Conservation (phyloP, 257 asterid genomes). For the Linaria vulgaris region DNA sequence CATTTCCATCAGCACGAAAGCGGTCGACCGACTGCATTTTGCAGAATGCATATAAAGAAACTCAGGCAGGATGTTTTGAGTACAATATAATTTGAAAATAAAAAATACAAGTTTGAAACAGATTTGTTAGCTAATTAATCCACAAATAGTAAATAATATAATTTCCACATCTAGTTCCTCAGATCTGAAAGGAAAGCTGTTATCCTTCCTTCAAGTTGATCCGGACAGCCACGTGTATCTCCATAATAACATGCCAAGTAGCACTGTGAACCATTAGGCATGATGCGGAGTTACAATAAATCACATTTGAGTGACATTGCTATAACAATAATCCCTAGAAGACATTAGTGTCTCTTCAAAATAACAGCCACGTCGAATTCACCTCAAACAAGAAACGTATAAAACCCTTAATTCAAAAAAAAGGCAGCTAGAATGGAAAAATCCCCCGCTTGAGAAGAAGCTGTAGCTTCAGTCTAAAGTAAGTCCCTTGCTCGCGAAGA, state of each 20-base stretch:
- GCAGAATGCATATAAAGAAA: constrained; percentile 21
- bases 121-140: constrained; percentile 2
- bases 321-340: neutral
- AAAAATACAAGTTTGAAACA: neutral
- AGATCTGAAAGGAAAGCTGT: constrained; percentile 4
- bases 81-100: too few relatives aligned
- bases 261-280: neutral
- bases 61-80: neutral
- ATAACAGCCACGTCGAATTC: neutral
- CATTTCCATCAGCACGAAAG: constrained; percentile 70
- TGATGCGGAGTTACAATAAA: constrained; percentile 2
- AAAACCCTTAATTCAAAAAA: too few relatives aligned
- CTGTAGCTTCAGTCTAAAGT: too few relatives aligned
- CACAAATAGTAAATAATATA: constrained; percentile 5
- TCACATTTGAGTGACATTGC: neutral
- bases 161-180: neutral
- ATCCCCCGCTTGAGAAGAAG: too few relatives aligned
- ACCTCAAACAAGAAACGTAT: too few relatives aligned
- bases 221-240: neutral
- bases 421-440: too few relatives aligned
- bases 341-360: neutral
- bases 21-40: constrained; percentile 85
- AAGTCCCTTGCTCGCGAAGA: too few relatives aligned
- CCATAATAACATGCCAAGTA: constrained; percentile 1
- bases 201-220: neutral